Conservation (phyloP, 768 basidiomycete species). For the Collybiopsis luxurians region DNA sequence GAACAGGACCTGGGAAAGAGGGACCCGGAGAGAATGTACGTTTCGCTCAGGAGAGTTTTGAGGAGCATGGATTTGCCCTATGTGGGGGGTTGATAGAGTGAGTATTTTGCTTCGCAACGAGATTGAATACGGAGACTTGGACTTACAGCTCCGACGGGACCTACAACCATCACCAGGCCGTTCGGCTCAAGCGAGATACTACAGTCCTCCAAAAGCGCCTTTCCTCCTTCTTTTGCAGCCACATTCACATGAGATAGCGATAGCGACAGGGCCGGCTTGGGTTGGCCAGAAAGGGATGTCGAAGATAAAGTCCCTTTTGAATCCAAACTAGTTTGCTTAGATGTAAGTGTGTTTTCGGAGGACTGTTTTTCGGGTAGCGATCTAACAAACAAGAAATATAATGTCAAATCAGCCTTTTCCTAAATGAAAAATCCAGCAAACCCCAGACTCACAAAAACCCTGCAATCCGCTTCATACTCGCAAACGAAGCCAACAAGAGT, state of each 20-base stretch:
- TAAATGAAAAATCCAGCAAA: neutral
- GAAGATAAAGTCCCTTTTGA: no score
- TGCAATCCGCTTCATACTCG: slow-evolving; percentile 9
- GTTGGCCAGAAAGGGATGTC: no score
- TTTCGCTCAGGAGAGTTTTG: neutral
- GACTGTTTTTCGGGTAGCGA: neutral
- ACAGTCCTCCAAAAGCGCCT: neutral
- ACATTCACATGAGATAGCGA: neutral
- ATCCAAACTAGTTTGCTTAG: neutral
- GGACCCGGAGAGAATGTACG: neutral
- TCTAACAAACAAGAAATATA: no score
- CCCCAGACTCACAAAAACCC: neutral
- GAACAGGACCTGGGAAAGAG: neutral
- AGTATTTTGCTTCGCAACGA: no score
- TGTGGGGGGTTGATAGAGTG: no score
- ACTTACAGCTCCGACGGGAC: slow-evolving; percentile 4
- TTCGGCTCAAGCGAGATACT: neutral
- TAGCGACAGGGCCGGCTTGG: no score
- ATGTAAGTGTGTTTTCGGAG: neutral
- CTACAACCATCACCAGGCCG: neutral
- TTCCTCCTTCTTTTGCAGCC: slow-evolving; percentile 1
- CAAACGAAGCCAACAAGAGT: slow-evolving; percentile 7
- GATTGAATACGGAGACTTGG: no score
- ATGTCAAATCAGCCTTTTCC: neutral
- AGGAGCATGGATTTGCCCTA: slow-evolving; percentile 5